These are phyloP conservation scores for Scedosporium minutisporum DNA, from an alignment of 2,329 filamentous ascomycete species.

Conservation along the genomic window DNA sequence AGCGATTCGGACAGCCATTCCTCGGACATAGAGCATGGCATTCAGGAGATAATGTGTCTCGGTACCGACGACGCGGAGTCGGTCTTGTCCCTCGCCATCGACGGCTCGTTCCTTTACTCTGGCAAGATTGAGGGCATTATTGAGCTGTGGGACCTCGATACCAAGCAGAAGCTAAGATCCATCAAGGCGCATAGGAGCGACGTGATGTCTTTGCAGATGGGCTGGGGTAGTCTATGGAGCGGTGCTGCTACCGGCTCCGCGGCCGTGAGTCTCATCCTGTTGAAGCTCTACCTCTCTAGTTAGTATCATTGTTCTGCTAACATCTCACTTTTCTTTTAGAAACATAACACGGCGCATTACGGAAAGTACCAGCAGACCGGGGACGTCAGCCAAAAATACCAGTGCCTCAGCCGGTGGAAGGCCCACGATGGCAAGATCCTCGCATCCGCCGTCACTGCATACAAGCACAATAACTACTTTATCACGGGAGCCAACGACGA, in stretches of 20 bases:
- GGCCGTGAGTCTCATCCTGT: constrained; percentile 47
- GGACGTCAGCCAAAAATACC: constrained; percentile 68
- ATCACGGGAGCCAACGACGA: constrained; percentile 93
- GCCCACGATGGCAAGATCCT: constrained; percentile 84
- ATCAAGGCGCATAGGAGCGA: constrained; percentile 75
- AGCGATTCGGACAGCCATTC: constrained; percentile 9
- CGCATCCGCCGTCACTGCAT: constrained; percentile 65
- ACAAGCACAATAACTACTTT: constrained; percentile 68
- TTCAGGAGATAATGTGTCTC: constrained; percentile 53
- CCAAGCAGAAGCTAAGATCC: constrained; percentile 77
- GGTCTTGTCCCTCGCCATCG: constrained; percentile 69
- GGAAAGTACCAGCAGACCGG: constrained; percentile 35
- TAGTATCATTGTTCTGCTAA: background rate
- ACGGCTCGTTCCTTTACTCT: constrained; percentile 86
- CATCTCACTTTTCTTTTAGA: constrained; percentile 27
- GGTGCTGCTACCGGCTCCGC: constrained; percentile 83
- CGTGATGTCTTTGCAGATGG: constrained; percentile 77
- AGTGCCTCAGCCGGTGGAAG: constrained; percentile 66
- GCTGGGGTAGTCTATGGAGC: constrained; percentile 76
- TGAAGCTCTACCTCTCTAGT: background rate
- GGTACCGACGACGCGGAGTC: constrained; percentile 54
- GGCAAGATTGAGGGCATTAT: constrained; percentile 81
- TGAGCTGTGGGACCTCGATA: constrained; percentile 95
- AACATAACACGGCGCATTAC: constrained; percentile 58
- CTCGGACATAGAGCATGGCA: constrained; percentile 4